phyloP scores from a whole-genome alignment of 2,329 filamentous ascomycete genomes.

The Rhynchosporium secalis region DNA sequence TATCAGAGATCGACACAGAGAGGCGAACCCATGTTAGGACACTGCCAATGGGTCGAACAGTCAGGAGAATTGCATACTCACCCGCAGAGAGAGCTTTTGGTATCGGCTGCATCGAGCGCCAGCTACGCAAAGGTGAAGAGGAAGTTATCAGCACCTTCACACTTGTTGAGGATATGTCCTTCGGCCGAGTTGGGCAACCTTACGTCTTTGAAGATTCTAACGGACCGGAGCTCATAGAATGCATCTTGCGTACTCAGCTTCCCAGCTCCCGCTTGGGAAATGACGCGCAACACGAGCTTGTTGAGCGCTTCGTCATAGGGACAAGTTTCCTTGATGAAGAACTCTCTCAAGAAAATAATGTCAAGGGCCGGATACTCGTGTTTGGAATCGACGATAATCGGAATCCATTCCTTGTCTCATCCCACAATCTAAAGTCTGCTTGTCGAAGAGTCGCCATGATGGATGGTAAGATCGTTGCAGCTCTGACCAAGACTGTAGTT shows the following conservation, averaged over 20 bases:
- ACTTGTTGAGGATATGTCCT: slow-evolving; percentile 87
- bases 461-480: slow-evolving; percentile 77
- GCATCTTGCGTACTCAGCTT: slow-evolving; percentile 75
- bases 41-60: slow-evolving; percentile 75
- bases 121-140: slow-evolving; percentile 70
- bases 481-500: slow-evolving; percentile 82
- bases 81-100: slow-evolving; percentile 77
- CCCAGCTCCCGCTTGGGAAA: slow-evolving; percentile 46
- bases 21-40: slow-evolving; percentile 86
- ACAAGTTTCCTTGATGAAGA: slow-evolving; percentile 71
- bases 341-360: slow-evolving; percentile 45
- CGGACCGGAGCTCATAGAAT: slow-evolving; percentile 74
- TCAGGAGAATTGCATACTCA: slow-evolving; percentile 85
- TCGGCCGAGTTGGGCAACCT: slow-evolving; percentile 71
- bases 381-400: slow-evolving; percentile 78
- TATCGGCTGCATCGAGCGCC: slow-evolving; percentile 79
- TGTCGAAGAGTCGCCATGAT: slow-evolving; percentile 78
- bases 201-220: slow-evolving; percentile 60
- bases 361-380: slow-evolving; percentile 78
- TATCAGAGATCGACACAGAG: slow-evolving; percentile 80
- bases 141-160: slow-evolving; percentile 77
- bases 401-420: slow-evolving; percentile 69
- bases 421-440: slow-evolving; percentile 71
- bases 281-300: slow-evolving; percentile 48
- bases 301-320: slow-evolving; percentile 86